A percentile compares a stretch with the other conserved stretches of the same genome.
Conservation (phyloP, 1,139 yeast genomes). For the Zygotorulaspora mrakii region DNA sequence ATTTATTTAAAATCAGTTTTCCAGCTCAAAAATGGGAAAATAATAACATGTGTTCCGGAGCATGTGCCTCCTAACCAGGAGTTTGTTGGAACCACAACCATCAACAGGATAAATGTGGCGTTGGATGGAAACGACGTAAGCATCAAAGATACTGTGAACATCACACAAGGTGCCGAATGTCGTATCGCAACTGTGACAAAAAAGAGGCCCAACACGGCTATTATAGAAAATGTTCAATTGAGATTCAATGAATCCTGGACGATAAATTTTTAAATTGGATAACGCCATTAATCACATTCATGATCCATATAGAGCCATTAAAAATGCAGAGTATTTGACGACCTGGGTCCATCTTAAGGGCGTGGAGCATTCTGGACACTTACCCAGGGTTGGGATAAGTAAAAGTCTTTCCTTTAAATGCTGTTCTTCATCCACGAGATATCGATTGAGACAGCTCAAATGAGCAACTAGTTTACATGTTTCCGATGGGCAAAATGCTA, state of each 20-base stretch:
- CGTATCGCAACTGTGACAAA: conserved; percentile 39
- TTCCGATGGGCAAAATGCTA: conserved; percentile 41
- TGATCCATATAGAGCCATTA: conserved; percentile 21
- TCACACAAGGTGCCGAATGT: conserved; percentile 39
- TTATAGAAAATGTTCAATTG: conserved; percentile 55
- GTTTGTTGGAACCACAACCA: conserved; percentile 31
- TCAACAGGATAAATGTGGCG: conserved; percentile 62
- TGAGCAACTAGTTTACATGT: conserved; percentile 43
- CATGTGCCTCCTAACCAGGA: conserved; percentile 24
- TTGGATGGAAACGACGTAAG: conserved; percentile 35
- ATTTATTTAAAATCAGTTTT: conserved; percentile 46
- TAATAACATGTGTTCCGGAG: conserved; percentile 30
- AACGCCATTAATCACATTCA: not conserved
- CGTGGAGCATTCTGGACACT: conserved; percentile 43
- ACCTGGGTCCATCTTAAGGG: conserved; percentile 43
- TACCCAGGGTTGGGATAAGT: conserved; percentile 42
- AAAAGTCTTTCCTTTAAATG: conserved; percentile 11
- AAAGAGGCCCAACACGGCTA: conserved; percentile 15
- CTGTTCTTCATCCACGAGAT: conserved; percentile 24
- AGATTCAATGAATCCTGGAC: conserved; percentile 50
- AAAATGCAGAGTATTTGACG: conserved; percentile 40
- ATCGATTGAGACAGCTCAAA: conserved; percentile 43
- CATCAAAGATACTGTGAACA: conserved; percentile 28
- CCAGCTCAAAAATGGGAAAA: conserved; percentile 28
- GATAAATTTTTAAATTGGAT: conserved; percentile 35